Evolutionary conservation across 768 basidiomycete genomes (phyloP), one percentile per base, ranked within the genome.

Genomic region (Boletus rubescentipes): DNA sequence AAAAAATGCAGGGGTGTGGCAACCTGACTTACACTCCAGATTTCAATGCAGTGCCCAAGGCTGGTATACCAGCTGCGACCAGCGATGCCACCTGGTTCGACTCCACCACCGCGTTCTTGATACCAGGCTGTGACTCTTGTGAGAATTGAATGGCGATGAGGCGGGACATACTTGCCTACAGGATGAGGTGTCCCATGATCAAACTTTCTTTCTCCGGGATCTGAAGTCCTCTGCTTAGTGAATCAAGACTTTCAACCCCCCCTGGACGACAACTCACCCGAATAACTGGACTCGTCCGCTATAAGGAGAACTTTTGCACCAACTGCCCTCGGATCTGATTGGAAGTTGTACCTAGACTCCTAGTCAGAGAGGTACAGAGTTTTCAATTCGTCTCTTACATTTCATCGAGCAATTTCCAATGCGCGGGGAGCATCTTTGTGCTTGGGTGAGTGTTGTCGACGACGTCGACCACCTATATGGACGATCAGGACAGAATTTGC

Each of bases 41-140:
- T 91, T 62, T 87, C 84, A 61, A 84, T 85, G 48, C 84, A 71
- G 66, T 95, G 92, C 0, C 91, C 91, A 0, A 93, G 77, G 57
- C 84, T 79, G 1, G 92, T 93, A 67, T 91, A 93, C 73, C 89
- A 93, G 61, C 89, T 91, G 35, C 91, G 79, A 20, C 91, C 92
- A 3, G 84, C 78, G 37, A 65, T 62, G 23, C 77, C 67, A 18
- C 75, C 69, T 26, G 64, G 67, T 58, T 81, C 74, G 4, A 82
- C 80, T 0, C 89, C 89, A 29, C 85, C 83, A 16, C 88, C 88
- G 3, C 76, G 79, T 58, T 87, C 84, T 69, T 92, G 91, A 67
- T 80, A 93, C 91, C 91, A 94, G 20, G 93, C 91, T 91, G 57
- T 15, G 10, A 36, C 23, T 16, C 32, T n/a, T 14, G 37, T 60